Base-by-base conservation (phyloP, 257 asterid species). In the Oldenlandia corymbosa region DNA sequence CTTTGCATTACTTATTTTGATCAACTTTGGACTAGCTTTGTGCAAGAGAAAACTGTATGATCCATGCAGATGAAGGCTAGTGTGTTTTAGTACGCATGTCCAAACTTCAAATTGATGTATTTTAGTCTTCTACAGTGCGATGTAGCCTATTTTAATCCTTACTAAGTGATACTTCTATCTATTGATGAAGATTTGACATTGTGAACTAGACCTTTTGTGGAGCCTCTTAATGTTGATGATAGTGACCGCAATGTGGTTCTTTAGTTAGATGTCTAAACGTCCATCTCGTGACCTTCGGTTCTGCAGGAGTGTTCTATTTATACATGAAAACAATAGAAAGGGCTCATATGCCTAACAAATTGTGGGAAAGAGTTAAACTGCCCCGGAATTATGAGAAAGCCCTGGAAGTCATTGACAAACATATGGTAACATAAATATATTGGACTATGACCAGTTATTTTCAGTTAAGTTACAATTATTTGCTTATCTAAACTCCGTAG, bases 261-360 rank as follows among this genome's bases (percentile, higher is more conserved):
- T 26, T 47, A 45, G 28, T 65, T 39, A 11, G 0, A 7, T 48
- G n/a, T 42, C 61, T 59, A 27, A 67, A 41, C 0, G 27, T 11
- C 27, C 24, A 13, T 28, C 0, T 4, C 66, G 52, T 68, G 68
- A 49, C 37, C 66, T 68, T 65, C 54, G n/a, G n/a, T 62, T 73
- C 32, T 83, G 66, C 80, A 90, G 97, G 99, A 43, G 93, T 93
- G 31, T 85, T 90, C 76, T 93, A 84, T 78, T 70, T 93, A 71
- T 93, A 93, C 79, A 88, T 90, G 97, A 93, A 93, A 81, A 90
- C 96, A 7, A 90, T 93, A 71, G 99, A 93, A 62, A 93, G 99
- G 81, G 96, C 99, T 5, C 99, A 93, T 69, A 84, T 88, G 96
- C 97, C 99, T 42, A 88, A 84, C 77, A 90, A 88, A 71, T 70